Conservation (phyloP, 352 stramenopile genomes). For the Pythium phragmitis region DNA sequence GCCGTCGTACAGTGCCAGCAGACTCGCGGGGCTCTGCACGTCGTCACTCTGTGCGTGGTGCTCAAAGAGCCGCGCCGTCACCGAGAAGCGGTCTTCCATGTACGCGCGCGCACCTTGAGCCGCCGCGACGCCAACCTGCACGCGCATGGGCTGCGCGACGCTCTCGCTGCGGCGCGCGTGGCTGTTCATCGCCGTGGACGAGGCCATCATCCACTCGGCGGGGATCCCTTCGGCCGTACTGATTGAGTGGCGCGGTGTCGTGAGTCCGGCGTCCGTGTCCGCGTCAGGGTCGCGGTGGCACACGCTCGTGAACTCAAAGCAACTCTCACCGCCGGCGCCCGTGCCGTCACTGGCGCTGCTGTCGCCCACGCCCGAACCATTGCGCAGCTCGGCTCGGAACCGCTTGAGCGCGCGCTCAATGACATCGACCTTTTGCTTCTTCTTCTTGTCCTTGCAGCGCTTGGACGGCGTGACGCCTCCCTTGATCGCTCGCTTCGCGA, state of each 20-base stretch:
- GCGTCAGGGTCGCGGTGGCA: constrained; percentile 24
- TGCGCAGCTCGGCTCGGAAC: constrained; percentile 35
- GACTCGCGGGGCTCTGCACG: constrained; percentile 37
- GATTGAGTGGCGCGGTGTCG: constrained; percentile 8
- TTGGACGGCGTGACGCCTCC: constrained; percentile 44
- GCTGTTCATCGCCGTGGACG: constrained; percentile 13
- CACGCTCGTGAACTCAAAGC: constrained; percentile 53
- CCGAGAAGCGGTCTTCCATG: constrained; percentile 79
- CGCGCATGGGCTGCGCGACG: constrained; percentile 33
- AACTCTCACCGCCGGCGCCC: constrained; percentile 19
- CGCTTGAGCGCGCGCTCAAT: constrained; percentile 60
- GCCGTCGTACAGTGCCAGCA: constrained; percentile 71
- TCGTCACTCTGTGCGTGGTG: constrained; percentile 36
- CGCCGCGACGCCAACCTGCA: constrained; percentile 40
- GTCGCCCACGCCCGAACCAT: constrained; percentile 11
- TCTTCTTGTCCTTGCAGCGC: constrained; percentile 55
- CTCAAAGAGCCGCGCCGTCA: constrained; percentile 60
- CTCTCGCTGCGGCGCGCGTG: constrained; percentile 10
- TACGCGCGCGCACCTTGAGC: constrained; percentile 70
- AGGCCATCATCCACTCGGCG: background rate
- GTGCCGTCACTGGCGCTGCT: background rate
- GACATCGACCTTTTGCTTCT: constrained; percentile 56
- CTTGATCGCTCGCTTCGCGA: constrained; percentile 26
- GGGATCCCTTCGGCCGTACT: background rate
- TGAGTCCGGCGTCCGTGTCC: constrained; percentile 8